phyloP scores from a whole-genome alignment of 1,139 yeast genomes.

The Fermentozyma sake region DNA sequence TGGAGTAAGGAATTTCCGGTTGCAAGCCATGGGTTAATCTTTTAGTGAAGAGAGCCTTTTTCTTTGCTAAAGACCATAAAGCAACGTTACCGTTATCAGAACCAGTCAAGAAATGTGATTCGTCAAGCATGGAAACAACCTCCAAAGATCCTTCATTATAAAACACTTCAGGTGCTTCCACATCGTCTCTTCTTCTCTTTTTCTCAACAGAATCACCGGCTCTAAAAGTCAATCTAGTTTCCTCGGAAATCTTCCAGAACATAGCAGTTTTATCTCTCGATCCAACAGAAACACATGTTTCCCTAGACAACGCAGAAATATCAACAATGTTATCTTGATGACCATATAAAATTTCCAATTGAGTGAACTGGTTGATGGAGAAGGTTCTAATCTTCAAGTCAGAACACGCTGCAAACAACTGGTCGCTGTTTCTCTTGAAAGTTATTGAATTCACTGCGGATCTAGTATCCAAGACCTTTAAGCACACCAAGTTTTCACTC shows the following conservation, averaged over 20 bases:
- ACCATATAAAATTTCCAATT: slow-evolving; percentile 86
- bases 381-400: slow-evolving; percentile 88
- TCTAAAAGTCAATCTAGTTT: slow-evolving; percentile 85
- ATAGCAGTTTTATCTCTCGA: slow-evolving; percentile 91
- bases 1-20: slow-evolving; percentile 40
- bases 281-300: slow-evolving; percentile 94
- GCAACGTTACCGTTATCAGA: slow-evolving; percentile 88
- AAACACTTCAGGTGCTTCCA: slow-evolving; percentile 24
- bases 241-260: slow-evolving; percentile 96
- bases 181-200: slow-evolving; percentile 32
- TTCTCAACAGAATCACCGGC: slow-evolving; percentile 69
- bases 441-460: slow-evolving; percentile 70
- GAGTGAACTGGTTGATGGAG: slow-evolving; percentile 80
- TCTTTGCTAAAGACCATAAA: slow-evolving; percentile 85
- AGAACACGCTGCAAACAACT: slow-evolving; percentile 87
- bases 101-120: slow-evolving; percentile 88
- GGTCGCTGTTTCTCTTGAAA: slow-evolving; percentile 79
- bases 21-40: slow-evolving; percentile 77
- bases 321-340: slow-evolving; percentile 89
- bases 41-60: slow-evolving; percentile 72
- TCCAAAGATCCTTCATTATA: slow-evolving; percentile 86
- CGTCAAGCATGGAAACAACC: slow-evolving; percentile 87
- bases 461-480: slow-evolving; percentile 72
- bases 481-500: slow-evolving; percentile 66
- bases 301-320: slow-evolving; percentile 74